A percentile compares a stretch with the other conserved stretches of the same genome.
Conservation (phyloP, 495 filamentous ascomycete genomes). For the Penicillium paradoxum region DNA sequence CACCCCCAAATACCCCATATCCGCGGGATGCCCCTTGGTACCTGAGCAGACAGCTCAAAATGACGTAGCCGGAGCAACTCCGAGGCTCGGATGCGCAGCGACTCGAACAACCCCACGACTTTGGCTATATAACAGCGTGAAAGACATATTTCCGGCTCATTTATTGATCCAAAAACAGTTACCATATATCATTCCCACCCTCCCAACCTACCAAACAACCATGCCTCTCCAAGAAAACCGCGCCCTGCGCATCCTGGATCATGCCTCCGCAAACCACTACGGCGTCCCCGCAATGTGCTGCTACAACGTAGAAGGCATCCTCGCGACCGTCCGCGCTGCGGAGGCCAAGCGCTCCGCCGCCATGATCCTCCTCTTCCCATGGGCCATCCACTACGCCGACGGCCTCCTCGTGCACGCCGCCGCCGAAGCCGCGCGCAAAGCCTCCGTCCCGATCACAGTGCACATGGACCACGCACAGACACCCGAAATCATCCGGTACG, state of each 20-base stretch:
- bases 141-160: not conserved
- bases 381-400: slow-evolving; percentile 69
- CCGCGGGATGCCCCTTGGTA: no score
- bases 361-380: slow-evolving; percentile 84
- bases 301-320: slow-evolving; percentile 83
- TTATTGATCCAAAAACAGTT: not conserved
- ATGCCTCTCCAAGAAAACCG: slow-evolving; percentile 59
- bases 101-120: not conserved
- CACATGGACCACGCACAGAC: slow-evolving; percentile 76
- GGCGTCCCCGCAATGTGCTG: slow-evolving; percentile 73
- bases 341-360: slow-evolving; percentile 67
- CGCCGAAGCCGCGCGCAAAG: slow-evolving; percentile 56
- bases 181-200: not conserved
- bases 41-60: not conserved
- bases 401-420: slow-evolving; percentile 60
- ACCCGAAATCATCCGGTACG: slow-evolving; percentile 62
- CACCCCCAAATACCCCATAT: not conserved
- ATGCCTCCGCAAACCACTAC: slow-evolving; percentile 60
- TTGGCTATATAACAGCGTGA: not conserved
- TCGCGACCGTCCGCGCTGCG: slow-evolving; percentile 73
- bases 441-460: slow-evolving; percentile 64
- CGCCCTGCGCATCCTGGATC: slow-evolving; percentile 63
- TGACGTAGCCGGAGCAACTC: slow-evolving; percentile 8
- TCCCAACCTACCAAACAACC: slow-evolving; percentile 10
- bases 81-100: slow-evolving; percentile 6